phyloP scores from a whole-genome alignment of 2,329 filamentous ascomycete genomes.

The Botryosphaeria agaves region DNA sequence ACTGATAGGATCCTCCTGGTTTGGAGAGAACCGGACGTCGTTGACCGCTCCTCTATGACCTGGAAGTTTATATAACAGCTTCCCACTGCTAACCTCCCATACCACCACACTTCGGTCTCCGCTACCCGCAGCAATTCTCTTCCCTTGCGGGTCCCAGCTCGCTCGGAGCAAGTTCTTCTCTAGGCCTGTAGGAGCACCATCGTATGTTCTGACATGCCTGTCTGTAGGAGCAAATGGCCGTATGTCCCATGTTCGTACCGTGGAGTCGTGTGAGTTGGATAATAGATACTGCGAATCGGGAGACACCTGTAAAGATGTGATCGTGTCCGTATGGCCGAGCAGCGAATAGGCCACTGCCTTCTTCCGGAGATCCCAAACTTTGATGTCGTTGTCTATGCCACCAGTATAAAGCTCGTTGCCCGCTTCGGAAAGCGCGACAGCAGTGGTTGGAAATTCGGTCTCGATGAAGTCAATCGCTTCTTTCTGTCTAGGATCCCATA shows the following conservation, averaged over 20 bases:
- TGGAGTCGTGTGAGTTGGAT: conserved; percentile 87
- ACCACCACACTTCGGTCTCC: conserved; percentile 83
- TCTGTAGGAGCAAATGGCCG: conserved; percentile 84
- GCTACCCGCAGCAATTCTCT: conserved; percentile 74
- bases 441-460: conserved; percentile 83
- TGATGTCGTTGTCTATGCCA: conserved; percentile 93
- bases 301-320: conserved; percentile 81
- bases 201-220: conserved; percentile 70
- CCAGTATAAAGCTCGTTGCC: conserved; percentile 92
- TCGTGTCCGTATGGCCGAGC: conserved; percentile 76
- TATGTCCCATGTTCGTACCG: conserved; percentile 90
- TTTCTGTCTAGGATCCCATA: conserved; percentile 92
- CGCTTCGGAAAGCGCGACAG: conserved; percentile 78
- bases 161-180: conserved; percentile 86
- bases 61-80: conserved; percentile 83
- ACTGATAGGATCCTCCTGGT: conserved; percentile 75
- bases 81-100: conserved; percentile 79
- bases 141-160: conserved; percentile 76
- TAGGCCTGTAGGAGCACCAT: conserved; percentile 72
- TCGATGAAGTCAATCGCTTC: conserved; percentile 74
- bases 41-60: conserved; percentile 94
- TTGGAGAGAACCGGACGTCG: conserved; percentile 77
- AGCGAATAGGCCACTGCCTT: conserved; percentile 77
- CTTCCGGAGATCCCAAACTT: conserved; percentile 92
- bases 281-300: conserved; percentile 81